phyloP scores from a whole-genome alignment of 176 grass and related monocot species.

The Otatea glauca region DNA sequence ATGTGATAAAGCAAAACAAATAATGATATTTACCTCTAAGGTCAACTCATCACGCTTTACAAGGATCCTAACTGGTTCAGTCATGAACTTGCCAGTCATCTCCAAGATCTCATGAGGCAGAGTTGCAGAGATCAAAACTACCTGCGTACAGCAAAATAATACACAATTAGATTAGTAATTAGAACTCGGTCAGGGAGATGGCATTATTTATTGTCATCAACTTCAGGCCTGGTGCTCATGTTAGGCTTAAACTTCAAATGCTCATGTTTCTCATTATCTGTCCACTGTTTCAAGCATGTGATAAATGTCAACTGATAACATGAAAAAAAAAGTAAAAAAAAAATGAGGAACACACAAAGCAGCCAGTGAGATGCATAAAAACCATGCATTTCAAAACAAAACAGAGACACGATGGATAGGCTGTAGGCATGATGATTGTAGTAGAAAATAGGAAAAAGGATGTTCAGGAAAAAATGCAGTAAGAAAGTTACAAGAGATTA shows the following conservation, averaged over 20 bases:
- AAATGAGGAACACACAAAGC: neutral
- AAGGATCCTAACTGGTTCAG: constrained; percentile 85
- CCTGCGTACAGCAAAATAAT: constrained; percentile 45
- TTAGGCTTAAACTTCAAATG: neutral
- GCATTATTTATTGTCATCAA: neutral
- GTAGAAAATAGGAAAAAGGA: neutral
- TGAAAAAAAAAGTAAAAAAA: neutral
- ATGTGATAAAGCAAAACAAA: constrained; percentile 16
- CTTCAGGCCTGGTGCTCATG: neutral
- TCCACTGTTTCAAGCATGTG: neutral
- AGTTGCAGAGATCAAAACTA: constrained; percentile 79
- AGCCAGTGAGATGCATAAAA: neutral
- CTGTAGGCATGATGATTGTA: neutral
- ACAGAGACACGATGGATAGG: neutral
- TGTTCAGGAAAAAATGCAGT: neutral
- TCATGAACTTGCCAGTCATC: constrained; percentile 97
- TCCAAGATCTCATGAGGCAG: constrained; percentile 92
- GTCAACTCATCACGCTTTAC: constrained; percentile 99
- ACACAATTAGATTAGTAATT: neutral
- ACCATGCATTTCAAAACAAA: neutral
- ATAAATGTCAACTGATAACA: neutral
- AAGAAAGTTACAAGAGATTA: neutral
- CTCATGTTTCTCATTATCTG: neutral
- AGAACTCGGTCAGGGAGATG: neutral
- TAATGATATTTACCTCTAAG: constrained; percentile 69